Percentiles rank a stretch among this genome's conserved stretches.
Evolutionary conservation across 225 moss, liverwort and hornwort genomes (phyloP).

Genomic region (Marchantia polymorpha): DNA sequence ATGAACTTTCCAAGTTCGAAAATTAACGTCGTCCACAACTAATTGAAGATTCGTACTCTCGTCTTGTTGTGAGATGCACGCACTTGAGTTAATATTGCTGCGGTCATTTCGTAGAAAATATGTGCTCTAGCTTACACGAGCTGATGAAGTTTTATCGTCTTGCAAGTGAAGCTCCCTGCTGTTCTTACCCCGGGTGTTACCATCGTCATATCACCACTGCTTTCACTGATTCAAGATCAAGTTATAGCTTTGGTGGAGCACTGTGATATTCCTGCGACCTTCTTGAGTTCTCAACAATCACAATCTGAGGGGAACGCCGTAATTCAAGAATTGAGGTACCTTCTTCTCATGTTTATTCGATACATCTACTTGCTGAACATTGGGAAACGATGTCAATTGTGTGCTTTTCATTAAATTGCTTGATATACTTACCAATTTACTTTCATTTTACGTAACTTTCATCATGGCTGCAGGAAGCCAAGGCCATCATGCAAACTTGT

Average conservation of each 20-base stretch:
- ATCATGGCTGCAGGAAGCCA: constrained; percentile 44
- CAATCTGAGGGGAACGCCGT: constrained; percentile 37
- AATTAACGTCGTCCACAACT: not conserved
- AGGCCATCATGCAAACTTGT: constrained; percentile 49
- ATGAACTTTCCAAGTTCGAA: not conserved
- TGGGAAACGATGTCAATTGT: not conserved
- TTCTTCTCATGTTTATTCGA: not conserved
- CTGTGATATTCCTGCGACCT: constrained; percentile 46
- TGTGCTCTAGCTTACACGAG: not conserved
- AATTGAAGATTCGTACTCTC: not conserved
- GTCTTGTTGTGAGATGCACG: not conserved
- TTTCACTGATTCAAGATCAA: constrained; percentile 57
- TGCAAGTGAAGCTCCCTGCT: constrained; percentile 39
- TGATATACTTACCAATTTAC: not conserved
- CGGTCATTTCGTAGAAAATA: not conserved
- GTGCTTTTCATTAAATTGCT: not conserved
- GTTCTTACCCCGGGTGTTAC: constrained; percentile 49
- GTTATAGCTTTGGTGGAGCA: constrained; percentile 45
- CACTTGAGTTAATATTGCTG: not conserved
- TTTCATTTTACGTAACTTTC: too few species aligned
- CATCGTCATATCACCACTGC: constrained; percentile 48
- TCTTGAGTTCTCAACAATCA: constrained; percentile 46
- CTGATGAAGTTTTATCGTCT: not conserved
- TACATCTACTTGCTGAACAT: not conserved
- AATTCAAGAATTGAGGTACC: constrained; percentile 45